Evolutionary conservation across 2,329 filamentous ascomycete genomes (phyloP), one percentile per base, ranked within the genome.

Genomic region (Fusarium caatingaense): DNA sequence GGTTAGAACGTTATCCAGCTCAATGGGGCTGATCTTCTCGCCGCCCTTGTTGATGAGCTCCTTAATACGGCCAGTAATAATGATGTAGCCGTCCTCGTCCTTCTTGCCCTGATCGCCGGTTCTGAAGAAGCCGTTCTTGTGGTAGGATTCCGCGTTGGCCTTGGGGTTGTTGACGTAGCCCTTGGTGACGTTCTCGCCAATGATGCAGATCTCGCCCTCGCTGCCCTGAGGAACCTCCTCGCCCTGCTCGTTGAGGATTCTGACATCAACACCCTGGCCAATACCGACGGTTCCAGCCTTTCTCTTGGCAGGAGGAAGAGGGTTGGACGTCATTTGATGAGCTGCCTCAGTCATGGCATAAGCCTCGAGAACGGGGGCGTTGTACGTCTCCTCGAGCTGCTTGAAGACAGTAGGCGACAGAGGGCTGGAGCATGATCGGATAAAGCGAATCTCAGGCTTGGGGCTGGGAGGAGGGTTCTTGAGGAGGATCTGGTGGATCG

Each of bases 271-370:
- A 46, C 93, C 93, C 81, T 95, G 93, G 6, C 92, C 93, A 30
- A 96, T 77, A 18, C 93, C 93, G 5, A 97, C 93, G 49, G 90
- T 93, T 50, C 93, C 93, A 0, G 93, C 93, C 83, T 92, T 91
- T 73, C 92, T 88, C 81, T 92, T 90, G 20, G 84, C 90, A 0
- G 88, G 87, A 5, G 92, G 92, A 1, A 92, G 83, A 21, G 89
- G 90, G 81, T 91, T 92, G 27, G 91, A 93, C 2, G 92, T 93
- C 91, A 94, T 94, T 79, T 94, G 92, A 76, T 94, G 92, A 7
- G 93, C 89, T 9, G 93, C 93, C 82, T 97, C 93, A 42, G 93
- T 97, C 93, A 97, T 97, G 71, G 93, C 93, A 76, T 97, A 97
- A 12, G 93, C 93, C 82, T 97, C 93, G 20, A 97, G 86, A 0